phyloP scores from a whole-genome alignment of 108 stramenopile species.

The Cyclotella baltica region DNA sequence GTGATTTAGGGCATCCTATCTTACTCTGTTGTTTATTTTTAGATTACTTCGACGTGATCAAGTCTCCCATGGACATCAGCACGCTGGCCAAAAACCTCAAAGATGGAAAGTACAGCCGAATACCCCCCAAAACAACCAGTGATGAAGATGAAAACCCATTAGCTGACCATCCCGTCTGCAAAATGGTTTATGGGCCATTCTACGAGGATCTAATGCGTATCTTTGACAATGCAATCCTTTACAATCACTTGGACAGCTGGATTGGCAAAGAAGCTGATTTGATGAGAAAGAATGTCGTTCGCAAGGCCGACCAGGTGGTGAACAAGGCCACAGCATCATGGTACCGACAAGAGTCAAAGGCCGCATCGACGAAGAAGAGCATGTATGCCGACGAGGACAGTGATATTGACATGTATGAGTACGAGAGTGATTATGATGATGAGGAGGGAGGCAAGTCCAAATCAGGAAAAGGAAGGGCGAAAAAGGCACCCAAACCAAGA shows the following conservation, averaged over 20 bases:
- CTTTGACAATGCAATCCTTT: constrained; percentile 88
- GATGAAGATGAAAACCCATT: constrained; percentile 42
- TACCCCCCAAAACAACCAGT: constrained; percentile 56
- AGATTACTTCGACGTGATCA: constrained; percentile 88
- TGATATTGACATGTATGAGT: constrained; percentile 82
- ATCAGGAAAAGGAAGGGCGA: constrained; percentile 22
- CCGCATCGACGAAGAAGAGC: constrained; percentile 55
- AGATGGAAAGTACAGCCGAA: constrained; percentile 78
- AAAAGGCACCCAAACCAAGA: constrained; percentile 7
- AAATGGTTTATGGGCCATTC: constrained; percentile 84
- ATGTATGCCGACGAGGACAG: constrained; percentile 79
- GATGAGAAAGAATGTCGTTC: constrained; percentile 63
- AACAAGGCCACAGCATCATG: constrained; percentile 26
- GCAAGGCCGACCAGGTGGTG: constrained; percentile 66
- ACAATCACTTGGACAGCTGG: constrained; percentile 81
- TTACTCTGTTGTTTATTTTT: not conserved
- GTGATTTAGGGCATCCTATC: not conserved
- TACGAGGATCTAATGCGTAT: constrained; percentile 73
- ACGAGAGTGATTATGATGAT: constrained; percentile 82
- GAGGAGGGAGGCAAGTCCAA: constrained; percentile 51
- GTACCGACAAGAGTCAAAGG: constrained; percentile 15
- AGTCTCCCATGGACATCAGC: constrained; percentile 95
- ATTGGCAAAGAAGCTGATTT: constrained; percentile 63
- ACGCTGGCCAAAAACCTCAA: constrained; percentile 76
- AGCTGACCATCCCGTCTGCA: constrained; percentile 47